These are phyloP conservation scores for Cucumis hystrix DNA, from an alignment of 306 rosid genomes.

Conservation along the genomic window DNA sequence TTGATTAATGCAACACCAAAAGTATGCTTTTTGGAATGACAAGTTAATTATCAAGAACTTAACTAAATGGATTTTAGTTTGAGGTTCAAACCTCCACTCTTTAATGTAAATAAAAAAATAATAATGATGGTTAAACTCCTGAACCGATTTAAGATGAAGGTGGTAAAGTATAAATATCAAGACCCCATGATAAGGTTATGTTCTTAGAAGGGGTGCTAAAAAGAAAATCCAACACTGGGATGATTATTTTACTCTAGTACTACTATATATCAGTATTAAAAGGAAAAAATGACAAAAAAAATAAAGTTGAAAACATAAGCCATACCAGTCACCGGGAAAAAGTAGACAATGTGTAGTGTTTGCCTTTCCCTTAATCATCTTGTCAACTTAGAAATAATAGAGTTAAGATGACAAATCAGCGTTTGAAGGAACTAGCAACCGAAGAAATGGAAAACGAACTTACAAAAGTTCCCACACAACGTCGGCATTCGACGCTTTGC, in stretches of 20 bases:
- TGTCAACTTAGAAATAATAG: conserved; percentile 52
- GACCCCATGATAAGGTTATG: too few species aligned
- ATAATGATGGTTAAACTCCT: too few species aligned
- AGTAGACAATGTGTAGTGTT: conserved; percentile 92
- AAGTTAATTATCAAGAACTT: too few species aligned
- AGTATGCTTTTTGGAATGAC: neutral
- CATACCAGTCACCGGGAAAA: conserved; percentile 91
- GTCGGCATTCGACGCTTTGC: conserved; percentile 70
- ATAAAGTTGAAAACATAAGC: neutral
- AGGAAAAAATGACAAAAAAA: conserved; percentile 5
- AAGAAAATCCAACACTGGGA: too few species aligned
- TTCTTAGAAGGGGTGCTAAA: too few species aligned
- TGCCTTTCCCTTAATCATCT: conserved; percentile 82
- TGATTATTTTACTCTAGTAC: too few species aligned
- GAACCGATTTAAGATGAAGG: too few species aligned
- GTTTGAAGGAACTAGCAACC: neutral
- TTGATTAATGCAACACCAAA: neutral
- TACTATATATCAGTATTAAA: neutral
- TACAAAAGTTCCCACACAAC: conserved; percentile 84
- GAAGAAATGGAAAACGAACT: conserved; percentile 22
- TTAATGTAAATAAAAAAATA: too few species aligned
- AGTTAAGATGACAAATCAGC: neutral
- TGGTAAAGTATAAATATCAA: too few species aligned
- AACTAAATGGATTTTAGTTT: too few species aligned
- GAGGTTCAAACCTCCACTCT: too few species aligned